phyloP scores from a whole-genome alignment of 2,329 filamentous ascomycete genomes.

The Scedosporium boydii region DNA sequence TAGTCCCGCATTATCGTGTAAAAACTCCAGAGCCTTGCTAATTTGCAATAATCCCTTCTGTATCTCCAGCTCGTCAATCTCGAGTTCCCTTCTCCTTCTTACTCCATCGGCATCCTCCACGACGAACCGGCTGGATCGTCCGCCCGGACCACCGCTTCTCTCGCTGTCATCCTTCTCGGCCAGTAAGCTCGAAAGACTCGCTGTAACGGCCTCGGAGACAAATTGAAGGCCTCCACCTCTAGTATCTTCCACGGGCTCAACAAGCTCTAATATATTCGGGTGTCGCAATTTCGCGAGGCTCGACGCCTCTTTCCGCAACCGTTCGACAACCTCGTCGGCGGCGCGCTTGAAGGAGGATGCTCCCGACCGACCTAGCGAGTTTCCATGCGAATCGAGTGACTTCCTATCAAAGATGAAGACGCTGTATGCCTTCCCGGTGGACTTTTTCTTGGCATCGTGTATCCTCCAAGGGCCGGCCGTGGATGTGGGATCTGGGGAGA shows the following conservation, averaged over 20 bases:
- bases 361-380: slow-evolving; percentile 27
- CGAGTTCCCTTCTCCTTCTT: slow-evolving; percentile 66
- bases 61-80: slow-evolving; percentile 94
- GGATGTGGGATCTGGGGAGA: slow-evolving; percentile 67
- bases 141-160: slow-evolving; percentile 54
- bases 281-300: slow-evolving; percentile 82
- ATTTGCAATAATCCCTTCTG: slow-evolving; percentile 93
- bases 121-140: slow-evolving; percentile 68
- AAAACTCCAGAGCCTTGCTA: slow-evolving; percentile 86
- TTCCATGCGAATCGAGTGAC: slow-evolving; percentile 54
- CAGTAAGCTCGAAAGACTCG: slow-evolving; percentile 73
- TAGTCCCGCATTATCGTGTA: slow-evolving; percentile 88
- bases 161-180: slow-evolving; percentile 88
- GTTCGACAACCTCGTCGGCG: slow-evolving; percentile 83
- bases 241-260: slow-evolving; percentile 92
- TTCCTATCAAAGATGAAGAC: slow-evolving; percentile 94
- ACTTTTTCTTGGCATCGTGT: slow-evolving; percentile 95
- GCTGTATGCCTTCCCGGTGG: slow-evolving; percentile 77
- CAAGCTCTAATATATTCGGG: slow-evolving; percentile 82
- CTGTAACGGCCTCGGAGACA: slow-evolving; percentile 83
- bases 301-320: slow-evolving; percentile 84
- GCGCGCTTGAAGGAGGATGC: slow-evolving; percentile 66
- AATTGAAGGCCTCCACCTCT: slow-evolving; percentile 88
- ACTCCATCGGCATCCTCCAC: slow-evolving; percentile 70
- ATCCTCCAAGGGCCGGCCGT: slow-evolving; percentile 93